Percentiles rank a stretch among this genome's conserved stretches.
Evolutionary conservation across 2,329 filamentous ascomycete genomes (phyloP).

Genomic region (Colletotrichum phormii): DNA sequence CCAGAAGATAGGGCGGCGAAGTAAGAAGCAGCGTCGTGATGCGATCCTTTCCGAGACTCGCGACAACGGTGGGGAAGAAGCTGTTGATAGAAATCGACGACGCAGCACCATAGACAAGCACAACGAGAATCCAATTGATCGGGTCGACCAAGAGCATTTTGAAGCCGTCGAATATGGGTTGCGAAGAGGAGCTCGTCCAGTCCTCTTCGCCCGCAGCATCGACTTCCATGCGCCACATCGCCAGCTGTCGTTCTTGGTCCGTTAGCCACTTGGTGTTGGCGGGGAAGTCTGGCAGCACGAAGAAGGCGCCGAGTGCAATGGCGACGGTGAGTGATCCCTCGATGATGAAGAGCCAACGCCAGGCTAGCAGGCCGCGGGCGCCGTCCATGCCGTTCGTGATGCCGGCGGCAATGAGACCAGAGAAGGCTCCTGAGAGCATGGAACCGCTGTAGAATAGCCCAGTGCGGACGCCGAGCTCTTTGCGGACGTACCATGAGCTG

Average conservation of each 20-base stretch:
- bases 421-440: slow-evolving; percentile 40
- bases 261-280: slow-evolving; percentile 51
- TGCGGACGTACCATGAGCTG: slow-evolving; percentile 32
- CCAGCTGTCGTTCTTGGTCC: slow-evolving; percentile 38
- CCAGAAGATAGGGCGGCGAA: slow-evolving; percentile 55
- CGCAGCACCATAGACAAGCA: slow-evolving; percentile 38
- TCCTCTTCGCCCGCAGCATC: slow-evolving; percentile 41
- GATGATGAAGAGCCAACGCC: slow-evolving; percentile 65
- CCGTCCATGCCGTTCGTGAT: slow-evolving; percentile 37
- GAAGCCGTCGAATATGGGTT: slow-evolving; percentile 39
- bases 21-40: slow-evolving; percentile 58
- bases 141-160: slow-evolving; percentile 38
- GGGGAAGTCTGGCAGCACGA: slow-evolving; percentile 45
- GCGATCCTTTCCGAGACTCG: slow-evolving; percentile 18
- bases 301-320: slow-evolving; percentile 55
- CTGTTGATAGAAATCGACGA: slow-evolving; percentile 38
- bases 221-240: slow-evolving; percentile 38
- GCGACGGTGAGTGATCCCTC: slow-evolving; percentile 46
- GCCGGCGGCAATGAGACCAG: slow-evolving; percentile 39
- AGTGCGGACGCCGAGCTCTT: slow-evolving; percentile 30
- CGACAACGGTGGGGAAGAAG: slow-evolving; percentile 41
- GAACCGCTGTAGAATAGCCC: slow-evolving; percentile 36
- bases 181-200: slow-evolving; percentile 35
- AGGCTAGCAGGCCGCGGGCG: slow-evolving; percentile 41
- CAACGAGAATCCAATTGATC: slow-evolving; percentile 39